Conservation (phyloP, 257 asterid genomes). For the Solanum dulcamara region DNA sequence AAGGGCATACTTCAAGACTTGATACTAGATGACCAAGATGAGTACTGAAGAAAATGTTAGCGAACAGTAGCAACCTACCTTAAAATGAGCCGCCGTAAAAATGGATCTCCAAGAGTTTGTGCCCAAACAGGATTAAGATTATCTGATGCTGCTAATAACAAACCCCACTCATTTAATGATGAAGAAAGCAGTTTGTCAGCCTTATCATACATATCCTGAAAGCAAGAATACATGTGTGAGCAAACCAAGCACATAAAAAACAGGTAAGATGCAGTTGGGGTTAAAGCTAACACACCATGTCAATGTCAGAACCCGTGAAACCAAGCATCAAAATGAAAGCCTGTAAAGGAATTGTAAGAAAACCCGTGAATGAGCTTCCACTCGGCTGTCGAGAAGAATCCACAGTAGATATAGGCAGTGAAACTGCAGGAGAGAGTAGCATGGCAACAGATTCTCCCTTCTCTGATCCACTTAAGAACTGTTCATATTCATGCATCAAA, state of each 20-base stretch:
- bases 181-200: slow-evolving; percentile 75
- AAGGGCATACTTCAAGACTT: background rate
- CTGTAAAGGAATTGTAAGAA: slow-evolving; percentile 84
- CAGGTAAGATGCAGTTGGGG: background rate
- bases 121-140: slow-evolving; percentile 81
- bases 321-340: slow-evolving; percentile 75
- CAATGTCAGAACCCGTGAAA: slow-evolving; percentile 58
- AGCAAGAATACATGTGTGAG: slow-evolving; percentile 2
- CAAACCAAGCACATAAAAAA: background rate
- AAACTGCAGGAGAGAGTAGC: slow-evolving; percentile 68
- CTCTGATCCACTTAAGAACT: slow-evolving; percentile 78
- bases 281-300: slow-evolving; percentile 38
- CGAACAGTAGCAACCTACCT: slow-evolving; percentile 35
- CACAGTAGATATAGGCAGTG: slow-evolving; percentile 46
- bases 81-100: slow-evolving; percentile 76
- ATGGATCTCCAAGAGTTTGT: slow-evolving; percentile 64
- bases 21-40: background rate
- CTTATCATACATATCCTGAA: slow-evolving; percentile 56
- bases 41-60: background rate
- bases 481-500: slow-evolving; percentile 8
- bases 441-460: slow-evolving; percentile 88
- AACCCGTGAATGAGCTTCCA: slow-evolving; percentile 81
- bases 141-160: slow-evolving; percentile 40
- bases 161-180: slow-evolving; percentile 60
- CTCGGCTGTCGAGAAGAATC: slow-evolving; percentile 61